Conservation (phyloP, 148 eudicot genomes). For the Camellia granthamiana region DNA sequence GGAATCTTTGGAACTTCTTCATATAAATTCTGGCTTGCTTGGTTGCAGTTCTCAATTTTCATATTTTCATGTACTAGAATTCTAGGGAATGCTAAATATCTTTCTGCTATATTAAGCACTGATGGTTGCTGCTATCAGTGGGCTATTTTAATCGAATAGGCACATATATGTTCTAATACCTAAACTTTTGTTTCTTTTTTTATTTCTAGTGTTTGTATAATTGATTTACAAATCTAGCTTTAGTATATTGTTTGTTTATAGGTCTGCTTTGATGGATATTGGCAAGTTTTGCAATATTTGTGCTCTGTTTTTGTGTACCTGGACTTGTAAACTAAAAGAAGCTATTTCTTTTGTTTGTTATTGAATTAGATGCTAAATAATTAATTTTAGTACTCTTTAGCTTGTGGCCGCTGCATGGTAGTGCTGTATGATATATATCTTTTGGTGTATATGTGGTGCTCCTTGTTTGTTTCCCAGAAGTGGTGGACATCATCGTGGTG, state of each 20-base stretch:
- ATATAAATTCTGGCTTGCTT: background rate
- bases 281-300: background rate
- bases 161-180: background rate
- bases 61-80: background rate
- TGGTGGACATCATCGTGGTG: background rate
- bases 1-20: background rate
- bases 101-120: background rate
- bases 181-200: background rate
- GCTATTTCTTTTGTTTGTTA: background rate
- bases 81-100: background rate
- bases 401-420: background rate
- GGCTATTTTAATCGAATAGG: background rate
- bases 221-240: background rate
- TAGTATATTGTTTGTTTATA: background rate
- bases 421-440: background rate
- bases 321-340: background rate
- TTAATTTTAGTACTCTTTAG: background rate
- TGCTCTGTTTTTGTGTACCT: no score
- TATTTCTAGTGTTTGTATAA: background rate
- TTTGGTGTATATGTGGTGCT: background rate
- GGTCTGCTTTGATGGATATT: background rate
- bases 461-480: background rate
- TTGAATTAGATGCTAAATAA: background rate
- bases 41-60: background rate
- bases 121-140: background rate